Percentiles rank a stretch among this genome's conserved stretches.
Evolutionary conservation across 2,329 filamentous ascomycete genomes (phyloP).

Genomic region (Calonectria multiphialidica): DNA sequence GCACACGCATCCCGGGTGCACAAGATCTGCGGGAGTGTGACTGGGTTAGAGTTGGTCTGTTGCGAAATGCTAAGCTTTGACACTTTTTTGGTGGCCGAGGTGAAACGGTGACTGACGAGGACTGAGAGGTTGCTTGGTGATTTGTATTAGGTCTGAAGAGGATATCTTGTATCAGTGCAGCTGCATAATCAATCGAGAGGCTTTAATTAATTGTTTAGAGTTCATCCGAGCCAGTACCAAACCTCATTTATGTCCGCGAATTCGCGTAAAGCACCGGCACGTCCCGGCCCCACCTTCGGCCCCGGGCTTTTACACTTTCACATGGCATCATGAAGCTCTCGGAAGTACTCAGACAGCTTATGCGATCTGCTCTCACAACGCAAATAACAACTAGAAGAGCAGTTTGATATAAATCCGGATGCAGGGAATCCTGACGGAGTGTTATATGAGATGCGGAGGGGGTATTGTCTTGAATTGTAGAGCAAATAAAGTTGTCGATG

Average conservation of each 20-base stretch:
- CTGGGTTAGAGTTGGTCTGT: background rate
- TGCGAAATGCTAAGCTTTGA: background rate
- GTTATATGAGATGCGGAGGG: background rate
- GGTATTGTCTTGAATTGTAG: slow-evolving; percentile 1
- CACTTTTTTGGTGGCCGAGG: background rate
- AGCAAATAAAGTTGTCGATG: too few relatives aligned
- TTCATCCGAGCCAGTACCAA: background rate
- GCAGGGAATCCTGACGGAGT: background rate
- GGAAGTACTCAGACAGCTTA: background rate
- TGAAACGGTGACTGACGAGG: background rate
- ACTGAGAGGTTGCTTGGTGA: background rate
- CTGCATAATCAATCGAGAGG: background rate
- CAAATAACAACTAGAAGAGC: too few relatives aligned
- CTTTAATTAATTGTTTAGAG: background rate
- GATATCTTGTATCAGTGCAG: too few relatives aligned
- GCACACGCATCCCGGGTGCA: background rate
- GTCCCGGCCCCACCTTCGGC: slow-evolving; percentile 1
- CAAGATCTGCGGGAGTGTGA: background rate
- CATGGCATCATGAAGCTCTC: background rate
- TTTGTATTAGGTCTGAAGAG: too few relatives aligned
- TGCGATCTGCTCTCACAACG: background rate
- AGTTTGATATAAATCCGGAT: too few relatives aligned
- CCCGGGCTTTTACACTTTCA: slow-evolving; percentile 13
- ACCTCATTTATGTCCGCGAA: too few relatives aligned
- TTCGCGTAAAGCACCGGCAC: slow-evolving; percentile 11